These are phyloP conservation scores for Syzygium oleosum DNA, from an alignment of 345 rosid genomes.

Conservation along the genomic window DNA sequence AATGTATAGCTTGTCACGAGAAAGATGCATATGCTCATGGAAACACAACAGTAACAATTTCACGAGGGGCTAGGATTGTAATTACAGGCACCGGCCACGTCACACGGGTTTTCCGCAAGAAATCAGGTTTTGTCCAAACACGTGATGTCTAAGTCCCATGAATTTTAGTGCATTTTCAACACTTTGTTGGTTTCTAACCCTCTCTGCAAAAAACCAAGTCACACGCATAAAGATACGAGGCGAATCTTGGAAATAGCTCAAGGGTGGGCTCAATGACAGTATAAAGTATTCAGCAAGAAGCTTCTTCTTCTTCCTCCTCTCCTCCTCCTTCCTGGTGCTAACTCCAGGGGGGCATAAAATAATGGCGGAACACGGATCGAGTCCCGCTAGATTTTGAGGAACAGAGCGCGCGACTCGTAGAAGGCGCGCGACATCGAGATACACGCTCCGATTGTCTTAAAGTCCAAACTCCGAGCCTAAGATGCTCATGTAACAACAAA, in stretches of 20 bases:
- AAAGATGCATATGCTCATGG: background rate
- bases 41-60: background rate
- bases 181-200: background rate
- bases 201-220: background rate
- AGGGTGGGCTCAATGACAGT: slow-evolving; percentile 32
- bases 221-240: background rate
- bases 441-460: slow-evolving; percentile 1
- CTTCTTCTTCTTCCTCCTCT: background rate
- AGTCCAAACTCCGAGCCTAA: background rate
- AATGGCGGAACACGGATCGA: background rate
- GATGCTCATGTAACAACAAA: slow-evolving; percentile 24
- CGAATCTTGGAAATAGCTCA: slow-evolving; percentile 21
- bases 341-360: background rate
- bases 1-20: background rate
- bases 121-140: background rate
- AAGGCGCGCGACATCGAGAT: slow-evolving; percentile 34
- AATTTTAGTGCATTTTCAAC: background rate
- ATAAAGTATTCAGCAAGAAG: slow-evolving; percentile 1
- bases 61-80: background rate
- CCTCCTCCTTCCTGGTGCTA: background rate
- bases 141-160: background rate
- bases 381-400: slow-evolving; percentile 23
- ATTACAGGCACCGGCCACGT: background rate
- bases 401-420: background rate
- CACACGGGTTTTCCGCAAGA: background rate